Evolutionary conservation across 441 rosid species (phyloP).

Genomic region (Sinapis alba): DNA sequence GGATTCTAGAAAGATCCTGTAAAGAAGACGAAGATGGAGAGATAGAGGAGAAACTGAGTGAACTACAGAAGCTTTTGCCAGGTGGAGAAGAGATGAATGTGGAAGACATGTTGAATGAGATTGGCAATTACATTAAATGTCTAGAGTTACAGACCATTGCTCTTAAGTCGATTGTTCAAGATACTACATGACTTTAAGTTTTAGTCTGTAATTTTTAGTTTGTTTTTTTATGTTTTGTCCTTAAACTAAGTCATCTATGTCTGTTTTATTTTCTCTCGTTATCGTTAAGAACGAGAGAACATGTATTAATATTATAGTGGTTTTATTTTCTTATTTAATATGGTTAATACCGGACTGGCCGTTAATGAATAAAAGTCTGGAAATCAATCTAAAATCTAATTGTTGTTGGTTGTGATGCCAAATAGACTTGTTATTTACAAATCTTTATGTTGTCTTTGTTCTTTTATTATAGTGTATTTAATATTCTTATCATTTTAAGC

Average conservation of each 20-base stretch:
- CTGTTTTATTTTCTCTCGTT: neutral
- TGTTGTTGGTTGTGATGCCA: slow-evolving; percentile 7
- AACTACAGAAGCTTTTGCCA: slow-evolving; percentile 37
- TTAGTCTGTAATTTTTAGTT: neutral
- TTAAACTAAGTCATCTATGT: neutral
- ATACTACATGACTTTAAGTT: slow-evolving; percentile 14
- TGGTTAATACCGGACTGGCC: too few relatives aligned
- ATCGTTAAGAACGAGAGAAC: neutral
- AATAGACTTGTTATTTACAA: neutral
- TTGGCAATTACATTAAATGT: slow-evolving; percentile 42
- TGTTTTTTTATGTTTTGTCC: slow-evolving; percentile 4
- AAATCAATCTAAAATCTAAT: neutral
- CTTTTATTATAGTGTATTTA: too few relatives aligned
- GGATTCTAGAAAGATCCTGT: slow-evolving; percentile 2
- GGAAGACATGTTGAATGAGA: slow-evolving; percentile 42
- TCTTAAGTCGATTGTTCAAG: slow-evolving; percentile 36
- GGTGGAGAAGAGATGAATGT: slow-evolving; percentile 42
- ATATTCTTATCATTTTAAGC: too few relatives aligned
- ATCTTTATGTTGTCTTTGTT: too few relatives aligned
- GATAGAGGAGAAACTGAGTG: slow-evolving; percentile 23
- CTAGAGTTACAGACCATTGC: slow-evolving; percentile 44
- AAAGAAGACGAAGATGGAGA: slow-evolving; percentile 13
- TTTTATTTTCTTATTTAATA: slow-evolving; percentile 3
- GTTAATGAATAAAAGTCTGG: neutral
- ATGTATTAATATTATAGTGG: slow-evolving; percentile 12